A percentile compares a stretch with the other conserved stretches of the same genome.
These are phyloP conservation scores for Cyberlindnera nakhonratchasimensis DNA, from an alignment of 805 yeast genomes.

Conservation along the genomic window DNA sequence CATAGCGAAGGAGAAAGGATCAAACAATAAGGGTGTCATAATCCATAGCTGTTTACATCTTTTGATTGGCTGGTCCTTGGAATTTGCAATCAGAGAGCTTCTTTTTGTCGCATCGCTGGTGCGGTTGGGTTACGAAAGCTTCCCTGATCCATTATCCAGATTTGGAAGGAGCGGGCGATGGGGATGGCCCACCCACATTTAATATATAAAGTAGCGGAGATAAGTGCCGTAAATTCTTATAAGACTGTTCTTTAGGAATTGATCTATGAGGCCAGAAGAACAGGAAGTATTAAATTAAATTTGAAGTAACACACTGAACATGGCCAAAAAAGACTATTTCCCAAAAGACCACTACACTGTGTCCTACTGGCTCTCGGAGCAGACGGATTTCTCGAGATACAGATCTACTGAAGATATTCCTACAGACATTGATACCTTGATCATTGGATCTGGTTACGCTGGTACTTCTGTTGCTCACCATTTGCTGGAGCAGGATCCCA, in stretches of 20 bases:
- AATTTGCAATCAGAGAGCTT: too few species aligned
- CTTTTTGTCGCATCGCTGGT: too few species aligned
- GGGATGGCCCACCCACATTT: background rate
- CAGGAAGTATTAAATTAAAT: too few species aligned
- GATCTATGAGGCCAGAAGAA: too few species aligned
- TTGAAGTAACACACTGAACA: background rate
- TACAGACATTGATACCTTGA: slow-evolving; percentile 34
- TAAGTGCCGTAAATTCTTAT: too few species aligned
- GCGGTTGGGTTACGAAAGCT: too few species aligned
- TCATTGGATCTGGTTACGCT: slow-evolving; percentile 45
- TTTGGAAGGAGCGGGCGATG: background rate
- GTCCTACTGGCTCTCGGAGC: slow-evolving; percentile 21
- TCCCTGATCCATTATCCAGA: too few species aligned
- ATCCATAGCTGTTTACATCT: too few species aligned
- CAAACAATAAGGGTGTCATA: too few species aligned
- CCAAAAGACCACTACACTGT: slow-evolving; percentile 20
- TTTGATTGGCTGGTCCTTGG: too few species aligned
- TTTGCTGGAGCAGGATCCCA: slow-evolving; percentile 29
- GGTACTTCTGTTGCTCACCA: slow-evolving; percentile 41
- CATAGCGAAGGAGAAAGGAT: too few species aligned
- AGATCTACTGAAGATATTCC: slow-evolving; percentile 31
- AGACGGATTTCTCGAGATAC: slow-evolving; percentile 16
- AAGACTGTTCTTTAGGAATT: too few species aligned
- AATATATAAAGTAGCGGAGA: slow-evolving; percentile 1
- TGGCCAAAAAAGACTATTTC: slow-evolving; percentile 11